phyloP scores from a whole-genome alignment of 768 basidiomycete species.

The Russula sp. region DNA sequence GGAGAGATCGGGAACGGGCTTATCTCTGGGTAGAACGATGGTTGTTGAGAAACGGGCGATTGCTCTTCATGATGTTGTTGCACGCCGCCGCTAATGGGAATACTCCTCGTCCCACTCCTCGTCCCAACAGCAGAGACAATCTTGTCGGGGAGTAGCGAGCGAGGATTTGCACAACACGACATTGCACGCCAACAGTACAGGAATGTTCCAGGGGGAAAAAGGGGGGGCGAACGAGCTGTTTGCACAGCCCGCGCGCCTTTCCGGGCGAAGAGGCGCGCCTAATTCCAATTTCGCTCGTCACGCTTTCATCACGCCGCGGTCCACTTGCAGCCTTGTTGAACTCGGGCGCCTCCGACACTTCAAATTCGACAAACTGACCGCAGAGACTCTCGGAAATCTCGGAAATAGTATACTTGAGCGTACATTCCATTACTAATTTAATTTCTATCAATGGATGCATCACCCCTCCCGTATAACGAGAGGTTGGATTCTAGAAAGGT shows the following conservation, averaged over 20 bases:
- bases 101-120: too few species aligned
- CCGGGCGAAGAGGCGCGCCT: background rate
- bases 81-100: constrained; percentile 28
- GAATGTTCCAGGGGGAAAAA: background rate
- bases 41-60: constrained; percentile 51
- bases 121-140: background rate
- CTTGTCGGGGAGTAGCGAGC: constrained; percentile 33
- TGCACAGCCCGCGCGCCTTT: constrained; percentile 5
- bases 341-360: background rate
- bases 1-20: constrained; percentile 10
- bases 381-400: background rate
- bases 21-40: constrained; percentile 37
- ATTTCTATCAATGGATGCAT: too few species aligned
- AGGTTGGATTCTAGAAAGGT: background rate
- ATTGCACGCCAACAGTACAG: constrained; percentile 43
- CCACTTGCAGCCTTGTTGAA: background rate
- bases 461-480: background rate
- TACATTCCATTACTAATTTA: background rate
- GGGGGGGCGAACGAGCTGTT: background rate
- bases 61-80: constrained; percentile 30
- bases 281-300: background rate
- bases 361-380: background rate
- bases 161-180: constrained; percentile 59
- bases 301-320: too few species aligned
- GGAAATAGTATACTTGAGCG: background rate